A percentile compares a stretch with the other conserved stretches of the same genome.
phyloP scores from a whole-genome alignment of 1,284 basidiomycete species.

The Polyporus tsugae region DNA sequence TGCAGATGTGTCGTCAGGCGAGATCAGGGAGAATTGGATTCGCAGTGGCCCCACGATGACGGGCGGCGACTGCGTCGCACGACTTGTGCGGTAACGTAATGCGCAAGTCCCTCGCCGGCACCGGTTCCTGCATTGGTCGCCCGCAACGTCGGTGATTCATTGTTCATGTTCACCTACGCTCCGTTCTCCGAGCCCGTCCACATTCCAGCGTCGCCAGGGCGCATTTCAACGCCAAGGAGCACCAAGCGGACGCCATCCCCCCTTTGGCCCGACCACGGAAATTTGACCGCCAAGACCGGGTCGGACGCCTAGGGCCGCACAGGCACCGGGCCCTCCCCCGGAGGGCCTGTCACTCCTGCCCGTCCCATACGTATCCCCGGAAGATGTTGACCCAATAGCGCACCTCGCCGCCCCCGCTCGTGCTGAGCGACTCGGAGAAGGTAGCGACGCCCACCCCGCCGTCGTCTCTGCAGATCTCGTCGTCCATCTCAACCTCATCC shows the following conservation, averaged over 20 bases:
- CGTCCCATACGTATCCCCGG: slow-evolving; percentile 72
- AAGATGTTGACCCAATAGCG: slow-evolving; percentile 79
- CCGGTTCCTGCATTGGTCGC: background rate
- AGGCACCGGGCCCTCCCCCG: background rate
- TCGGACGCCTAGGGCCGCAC: background rate
- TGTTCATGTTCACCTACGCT: background rate
- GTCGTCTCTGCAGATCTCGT: slow-evolving; percentile 81
- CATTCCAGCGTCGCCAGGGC: background rate
- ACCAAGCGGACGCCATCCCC: background rate
- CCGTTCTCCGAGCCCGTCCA: background rate
- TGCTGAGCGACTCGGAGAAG: slow-evolving; percentile 43
- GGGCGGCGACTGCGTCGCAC: background rate
- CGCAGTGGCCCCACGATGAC: background rate
- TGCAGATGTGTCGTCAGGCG: background rate
- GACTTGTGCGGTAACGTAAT: background rate
- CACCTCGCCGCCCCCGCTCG: slow-evolving; percentile 57
- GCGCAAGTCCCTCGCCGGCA: background rate
- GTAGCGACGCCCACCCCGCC: slow-evolving; percentile 51
- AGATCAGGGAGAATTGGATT: background rate
- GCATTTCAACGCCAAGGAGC: background rate
- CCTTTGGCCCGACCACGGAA: background rate
- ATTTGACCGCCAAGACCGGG: background rate
- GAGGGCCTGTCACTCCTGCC: slow-evolving; percentile 44
- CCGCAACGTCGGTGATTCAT: background rate
- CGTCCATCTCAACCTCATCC: slow-evolving; percentile 69